Base-by-base conservation (phyloP, 164 flowering plant genomes). In the Stephania yunnanensis region DNA sequence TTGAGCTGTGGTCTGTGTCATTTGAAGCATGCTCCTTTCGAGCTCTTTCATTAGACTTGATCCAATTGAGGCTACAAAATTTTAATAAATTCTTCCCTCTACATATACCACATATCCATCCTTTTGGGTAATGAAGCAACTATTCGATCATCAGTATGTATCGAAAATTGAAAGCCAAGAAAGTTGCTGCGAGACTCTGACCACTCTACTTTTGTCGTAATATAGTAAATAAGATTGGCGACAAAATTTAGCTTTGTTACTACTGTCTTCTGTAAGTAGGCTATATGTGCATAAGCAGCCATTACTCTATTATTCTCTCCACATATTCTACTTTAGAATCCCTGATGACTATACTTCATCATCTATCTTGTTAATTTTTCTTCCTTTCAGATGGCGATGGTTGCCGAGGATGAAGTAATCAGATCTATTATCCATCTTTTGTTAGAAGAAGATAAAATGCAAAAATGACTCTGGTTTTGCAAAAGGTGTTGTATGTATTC, bases 351-450 rank as follows among this genome's bases (percentile, higher is more conserved):
- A 36, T 36, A 36, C 42, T 36, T 36, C 31, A 20, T 74, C 19
- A 76, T 15, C 46, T 20, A 69, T 36, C 1, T 36, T 36, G 3
- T 46, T 11, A 74, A 46, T 68, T 53, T 75, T 19, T 10, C n/a
- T 70, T 78, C 48, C 81, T 61, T 79, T 29, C 88, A 92, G 97
- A 79, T 73, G 45, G 80, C 86, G 55, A 72, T 78, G 19, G 81
- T 87, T 74, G 80, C 75, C 11, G 78, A 88, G 67, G 87, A 92
- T 78, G 91, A 92, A 74, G 88, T 94, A 19, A 81, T 94, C 75
- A 84, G 77, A 81, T 91, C 98, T 46, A 90, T 94, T 58, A 78
- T 91, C 70, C 89, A 89, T 76, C 79, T 94, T 80, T 75, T 94
- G 78, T 74, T 89, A 42, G 96, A 90, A 84, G 97, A 94, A 84